phyloP scores from a whole-genome alignment of 306 rosid genomes.

The Corylus heterophylla region DNA sequence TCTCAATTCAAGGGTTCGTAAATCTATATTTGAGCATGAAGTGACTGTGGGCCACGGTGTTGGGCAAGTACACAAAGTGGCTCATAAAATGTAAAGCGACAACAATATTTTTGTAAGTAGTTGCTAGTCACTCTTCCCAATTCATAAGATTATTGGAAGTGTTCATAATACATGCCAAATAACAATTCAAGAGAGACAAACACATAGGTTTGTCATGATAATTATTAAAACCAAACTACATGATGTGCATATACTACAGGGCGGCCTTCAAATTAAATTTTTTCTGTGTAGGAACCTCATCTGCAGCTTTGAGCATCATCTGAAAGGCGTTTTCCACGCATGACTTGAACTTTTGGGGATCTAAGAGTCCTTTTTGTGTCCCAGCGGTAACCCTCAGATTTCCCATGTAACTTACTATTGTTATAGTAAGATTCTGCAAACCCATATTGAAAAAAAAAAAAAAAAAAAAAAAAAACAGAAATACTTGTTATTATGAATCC shows the following conservation, averaged over 20 bases:
- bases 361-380: constrained; percentile 40
- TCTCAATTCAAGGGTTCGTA: too few species aligned
- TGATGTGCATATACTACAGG: too few species aligned
- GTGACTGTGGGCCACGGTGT: too few species aligned
- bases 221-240: neutral
- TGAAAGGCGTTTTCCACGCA: constrained; percentile 32
- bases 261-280: neutral
- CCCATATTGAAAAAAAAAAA: too few species aligned
- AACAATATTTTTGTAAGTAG: too few species aligned
- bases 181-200: neutral
- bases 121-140: too few species aligned
- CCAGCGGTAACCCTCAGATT: constrained; percentile 36
- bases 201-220: neutral
- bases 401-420: constrained; percentile 54
- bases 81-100: too few species aligned
- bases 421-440: too few species aligned
- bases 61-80: too few species aligned
- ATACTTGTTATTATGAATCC: too few species aligned
- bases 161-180: neutral
- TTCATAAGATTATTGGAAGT: neutral
- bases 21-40: too few species aligned
- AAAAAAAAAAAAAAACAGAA: too few species aligned
- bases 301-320: constrained; percentile 36
- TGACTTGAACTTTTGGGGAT: constrained; percentile 34
- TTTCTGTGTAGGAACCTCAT: neutral